Evolutionary conservation across 805 yeast genomes (phyloP), one percentile per base, ranked within the genome.

Genomic region (Citeromyces matritensis): DNA sequence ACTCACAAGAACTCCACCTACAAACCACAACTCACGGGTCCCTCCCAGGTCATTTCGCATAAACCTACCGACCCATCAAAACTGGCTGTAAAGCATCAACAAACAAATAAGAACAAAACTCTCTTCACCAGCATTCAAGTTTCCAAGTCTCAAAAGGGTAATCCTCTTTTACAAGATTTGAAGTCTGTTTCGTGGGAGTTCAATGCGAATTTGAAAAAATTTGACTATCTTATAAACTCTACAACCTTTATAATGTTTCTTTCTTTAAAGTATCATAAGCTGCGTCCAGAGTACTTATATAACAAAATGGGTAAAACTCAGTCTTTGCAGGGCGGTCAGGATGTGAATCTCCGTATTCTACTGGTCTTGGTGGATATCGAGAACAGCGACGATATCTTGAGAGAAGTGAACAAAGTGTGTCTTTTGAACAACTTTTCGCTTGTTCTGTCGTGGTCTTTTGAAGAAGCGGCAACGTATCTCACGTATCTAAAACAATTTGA

Each of bases 281-380:
- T 81, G 26, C 78, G 75, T 39, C 84, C 86, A 0, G 88, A 79
- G 41, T 80, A 81, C 42, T 63, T 81, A 3, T 65, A 69, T 51
- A 69, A 68, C 37, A 58, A 78, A 36, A 60, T 76, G 49, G 58
- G 51, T 29, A 52, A 41, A 33, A 36, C 55, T 15, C 35, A 45
- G 3, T 40, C 45, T 33, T 36, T 32, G 9, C 36, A 40, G n/a
- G 31, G 29, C 10, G 23, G 24, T 6, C 33, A 36, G 12, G 64
- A 57, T 42, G 53, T 57, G 23, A 57, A 62, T 6, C 51, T 67
- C 29, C 61, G 77, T n/a, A 59, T 78, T 2, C 41, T 79, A 15
- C 48, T 79, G 29, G 66, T 69, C 23, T 73, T 76, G 5, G 75
- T 78, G 5, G 91, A 79, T 44, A 68, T 76, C 8, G 77, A 68